Percentiles rank a stretch among this genome's conserved stretches.
These are phyloP conservation scores for Debaryomyces coudertii DNA, from an alignment of 1,139 yeast species.

Conservation along the genomic window DNA sequence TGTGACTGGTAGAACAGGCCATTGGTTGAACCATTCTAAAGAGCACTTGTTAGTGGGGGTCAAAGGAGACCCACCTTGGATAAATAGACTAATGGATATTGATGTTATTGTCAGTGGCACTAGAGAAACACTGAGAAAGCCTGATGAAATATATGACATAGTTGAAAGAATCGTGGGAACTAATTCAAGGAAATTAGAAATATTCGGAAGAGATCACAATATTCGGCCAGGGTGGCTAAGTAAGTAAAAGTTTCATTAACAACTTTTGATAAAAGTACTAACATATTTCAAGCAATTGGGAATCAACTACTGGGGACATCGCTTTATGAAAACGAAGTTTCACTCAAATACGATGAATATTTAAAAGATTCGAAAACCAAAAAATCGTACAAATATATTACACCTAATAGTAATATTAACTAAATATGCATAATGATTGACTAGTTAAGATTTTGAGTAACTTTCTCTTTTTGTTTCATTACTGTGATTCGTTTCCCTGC, in stretches of 20 bases:
- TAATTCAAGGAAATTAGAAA: constrained; percentile 76
- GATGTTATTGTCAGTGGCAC: constrained; percentile 83
- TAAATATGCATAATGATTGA: background rate
- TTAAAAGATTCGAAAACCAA: constrained; percentile 10
- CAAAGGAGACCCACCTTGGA: constrained; percentile 82
- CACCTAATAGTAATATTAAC: background rate
- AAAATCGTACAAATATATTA: background rate
- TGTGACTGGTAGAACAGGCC: constrained; percentile 95
- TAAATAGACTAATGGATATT: constrained; percentile 63
- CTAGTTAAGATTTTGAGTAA: background rate
- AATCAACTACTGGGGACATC: constrained; percentile 70
- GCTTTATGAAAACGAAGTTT: constrained; percentile 62
- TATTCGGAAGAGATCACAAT: constrained; percentile 87
- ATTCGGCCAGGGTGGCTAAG: constrained; percentile 87
- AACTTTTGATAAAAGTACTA: constrained; percentile 4
- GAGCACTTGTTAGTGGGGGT: constrained; percentile 86
- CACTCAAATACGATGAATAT: constrained; percentile 34
- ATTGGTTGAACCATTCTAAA: constrained; percentile 94
- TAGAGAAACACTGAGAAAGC: constrained; percentile 86
- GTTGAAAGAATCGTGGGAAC: constrained; percentile 82
- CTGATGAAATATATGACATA: constrained; percentile 86
- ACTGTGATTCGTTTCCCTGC: constrained; percentile 45
- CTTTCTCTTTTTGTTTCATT: constrained; percentile 21
- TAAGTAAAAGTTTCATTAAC: constrained; percentile 16
- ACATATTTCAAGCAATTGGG: constrained; percentile 56